Conservation (phyloP, 2,329 filamentous ascomycete genomes). For the Chaetomiaceae sp. region DNA sequence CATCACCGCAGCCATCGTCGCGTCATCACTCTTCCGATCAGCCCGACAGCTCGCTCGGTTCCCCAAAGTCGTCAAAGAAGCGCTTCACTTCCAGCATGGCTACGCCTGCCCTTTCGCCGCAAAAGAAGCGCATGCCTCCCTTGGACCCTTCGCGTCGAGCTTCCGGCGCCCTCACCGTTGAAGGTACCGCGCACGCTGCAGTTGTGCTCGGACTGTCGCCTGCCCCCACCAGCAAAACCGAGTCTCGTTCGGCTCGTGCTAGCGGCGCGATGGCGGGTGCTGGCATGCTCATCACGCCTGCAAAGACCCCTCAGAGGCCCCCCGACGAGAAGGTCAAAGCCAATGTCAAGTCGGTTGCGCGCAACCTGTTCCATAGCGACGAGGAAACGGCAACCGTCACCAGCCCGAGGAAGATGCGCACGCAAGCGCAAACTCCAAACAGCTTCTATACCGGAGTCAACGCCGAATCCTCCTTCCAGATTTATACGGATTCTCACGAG, state of each 20-base stretch:
- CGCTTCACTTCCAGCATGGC: slow-evolving; percentile 28
- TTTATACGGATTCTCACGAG: slow-evolving; percentile 77
- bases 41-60: slow-evolving; percentile 24
- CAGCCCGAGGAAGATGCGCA: slow-evolving; percentile 51
- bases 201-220: slow-evolving; percentile 34
- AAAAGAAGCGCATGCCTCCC: slow-evolving; percentile 44
- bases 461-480: slow-evolving; percentile 56
- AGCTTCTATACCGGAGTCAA: slow-evolving; percentile 52
- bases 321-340: slow-evolving; percentile 44
- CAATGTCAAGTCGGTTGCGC: slow-evolving; percentile 49
- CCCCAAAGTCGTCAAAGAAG: slow-evolving; percentile 25
- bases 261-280: slow-evolving; percentile 21
- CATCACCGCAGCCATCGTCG: slow-evolving; percentile 41
- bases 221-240: slow-evolving; percentile 28
- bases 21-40: slow-evolving; percentile 23
- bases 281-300: slow-evolving; percentile 68
- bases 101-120: slow-evolving; percentile 42
- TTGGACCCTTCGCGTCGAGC: slow-evolving; percentile 44
- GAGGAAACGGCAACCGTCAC: slow-evolving; percentile 50
- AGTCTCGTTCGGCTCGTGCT: slow-evolving; percentile 22
- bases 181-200: slow-evolving; percentile 39
- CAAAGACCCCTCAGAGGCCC: slow-evolving; percentile 68
- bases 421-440: slow-evolving; percentile 53
- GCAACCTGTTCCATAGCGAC: slow-evolving; percentile 56
- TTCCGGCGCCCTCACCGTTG: slow-evolving; percentile 39